These are phyloP conservation scores for Stephania cephalantha DNA, from an alignment of 164 flowering plant genomes.

Conservation along the genomic window DNA sequence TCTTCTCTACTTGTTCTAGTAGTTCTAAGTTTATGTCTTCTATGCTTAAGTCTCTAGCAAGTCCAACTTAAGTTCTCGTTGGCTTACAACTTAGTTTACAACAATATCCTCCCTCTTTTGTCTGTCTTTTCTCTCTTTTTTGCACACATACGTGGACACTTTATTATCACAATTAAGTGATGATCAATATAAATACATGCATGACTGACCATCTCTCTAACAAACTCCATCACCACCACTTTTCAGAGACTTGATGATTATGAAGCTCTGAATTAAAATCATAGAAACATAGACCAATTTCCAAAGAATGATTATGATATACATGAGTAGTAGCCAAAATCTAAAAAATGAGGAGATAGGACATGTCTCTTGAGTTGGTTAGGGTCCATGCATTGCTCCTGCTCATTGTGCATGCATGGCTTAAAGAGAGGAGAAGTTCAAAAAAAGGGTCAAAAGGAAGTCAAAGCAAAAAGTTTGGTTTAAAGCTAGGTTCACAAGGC, in stretches of 20 bases:
- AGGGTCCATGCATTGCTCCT: constrained; percentile 17
- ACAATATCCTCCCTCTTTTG: background rate
- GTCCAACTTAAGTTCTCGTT: no score
- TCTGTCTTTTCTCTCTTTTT: constrained; percentile 2
- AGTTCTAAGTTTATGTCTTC: no score
- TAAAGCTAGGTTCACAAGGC: constrained; percentile 19
- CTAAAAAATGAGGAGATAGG: constrained; percentile 17
- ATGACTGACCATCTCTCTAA: background rate
- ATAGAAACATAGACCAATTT: background rate
- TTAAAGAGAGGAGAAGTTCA: constrained; percentile 11
- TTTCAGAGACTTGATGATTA: background rate
- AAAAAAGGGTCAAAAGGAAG: constrained; percentile 34
- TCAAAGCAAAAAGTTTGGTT: constrained; percentile 28
- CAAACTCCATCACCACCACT: background rate
- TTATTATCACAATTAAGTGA: background rate
- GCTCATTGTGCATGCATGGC: constrained; percentile 34
- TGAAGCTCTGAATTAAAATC: background rate
- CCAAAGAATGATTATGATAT: constrained; percentile 1
- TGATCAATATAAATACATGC: background rate
- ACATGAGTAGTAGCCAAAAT: constrained; percentile 9
- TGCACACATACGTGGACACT: background rate
- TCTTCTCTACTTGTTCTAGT: no score
- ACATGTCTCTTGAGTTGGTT: constrained; percentile 15
- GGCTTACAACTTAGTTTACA: no score
- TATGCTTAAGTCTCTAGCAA: no score